These are phyloP conservation scores for Claviceps capensis DNA, from an alignment of 2,329 filamentous ascomycete species.

Conservation along the genomic window DNA sequence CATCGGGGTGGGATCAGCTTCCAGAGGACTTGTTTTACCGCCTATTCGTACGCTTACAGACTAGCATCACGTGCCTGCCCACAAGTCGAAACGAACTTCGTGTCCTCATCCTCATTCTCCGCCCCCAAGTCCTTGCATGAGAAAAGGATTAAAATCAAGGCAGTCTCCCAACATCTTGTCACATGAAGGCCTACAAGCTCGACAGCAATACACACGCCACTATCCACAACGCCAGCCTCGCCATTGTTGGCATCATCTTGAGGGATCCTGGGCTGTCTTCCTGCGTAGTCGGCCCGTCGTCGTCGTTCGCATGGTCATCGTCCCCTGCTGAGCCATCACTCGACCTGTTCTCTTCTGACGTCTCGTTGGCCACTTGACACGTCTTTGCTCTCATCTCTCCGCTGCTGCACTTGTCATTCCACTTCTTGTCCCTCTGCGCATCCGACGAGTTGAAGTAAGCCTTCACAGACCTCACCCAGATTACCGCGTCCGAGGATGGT, in stretches of 20 bases:
- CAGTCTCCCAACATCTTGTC: background rate
- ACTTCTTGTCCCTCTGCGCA: constrained; percentile 2
- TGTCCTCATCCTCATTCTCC: background rate
- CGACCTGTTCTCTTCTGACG: constrained; percentile 11
- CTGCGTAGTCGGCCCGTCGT: background rate
- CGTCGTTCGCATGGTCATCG: background rate
- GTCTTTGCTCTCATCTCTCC: constrained; percentile 4
- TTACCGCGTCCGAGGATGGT: constrained; percentile 44
- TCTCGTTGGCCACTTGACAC: constrained; percentile 14
- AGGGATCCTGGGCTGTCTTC: background rate
- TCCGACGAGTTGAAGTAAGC: constrained; percentile 66
- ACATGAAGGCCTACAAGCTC: background rate
- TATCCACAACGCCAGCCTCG: background rate
- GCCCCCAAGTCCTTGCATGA: background rate
- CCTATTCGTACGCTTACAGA: no score
- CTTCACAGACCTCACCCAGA: constrained; percentile 58
- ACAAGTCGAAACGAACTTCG: background rate
- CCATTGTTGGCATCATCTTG: background rate
- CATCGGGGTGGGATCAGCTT: background rate
- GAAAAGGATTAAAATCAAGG: background rate
- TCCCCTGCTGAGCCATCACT: constrained; percentile 11
- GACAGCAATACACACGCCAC: background rate
- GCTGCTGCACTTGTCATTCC: constrained; percentile 4
- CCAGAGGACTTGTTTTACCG: no score
- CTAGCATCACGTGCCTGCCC: background rate